A percentile compares a stretch with the other conserved stretches of the same genome.
Evolutionary conservation across 2,329 filamentous ascomycete species (phyloP).

Genomic region (Grosmannia penicillata): DNA sequence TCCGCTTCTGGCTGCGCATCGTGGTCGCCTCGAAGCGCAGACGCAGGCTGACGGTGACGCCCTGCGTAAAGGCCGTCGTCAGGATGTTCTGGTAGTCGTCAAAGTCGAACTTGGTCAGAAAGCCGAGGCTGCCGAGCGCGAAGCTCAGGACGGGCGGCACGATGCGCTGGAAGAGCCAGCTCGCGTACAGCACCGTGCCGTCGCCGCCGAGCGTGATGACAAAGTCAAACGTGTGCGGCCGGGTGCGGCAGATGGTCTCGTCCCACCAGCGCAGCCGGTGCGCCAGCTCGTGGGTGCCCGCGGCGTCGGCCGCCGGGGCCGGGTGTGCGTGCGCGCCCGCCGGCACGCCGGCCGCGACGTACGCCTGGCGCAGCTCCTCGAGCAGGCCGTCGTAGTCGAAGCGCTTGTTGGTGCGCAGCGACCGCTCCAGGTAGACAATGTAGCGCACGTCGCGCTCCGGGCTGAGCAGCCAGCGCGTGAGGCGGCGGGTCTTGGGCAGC

Average conservation of each 20-base stretch:
- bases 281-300: conserved; percentile 19
- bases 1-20: conserved; percentile 57
- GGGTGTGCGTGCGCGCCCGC: conserved; percentile 21
- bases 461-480: conserved; percentile 68
- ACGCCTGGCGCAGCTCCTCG: conserved; percentile 37
- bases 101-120: conserved; percentile 94
- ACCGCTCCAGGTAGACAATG: conserved; percentile 71
- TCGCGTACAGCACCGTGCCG: conserved; percentile 91
- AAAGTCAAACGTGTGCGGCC: conserved; percentile 85
- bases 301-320: conserved; percentile 17
- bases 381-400: conserved; percentile 63
- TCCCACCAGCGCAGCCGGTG: conserved; percentile 69
- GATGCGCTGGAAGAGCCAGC: conserved; percentile 91
- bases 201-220: conserved; percentile 85
- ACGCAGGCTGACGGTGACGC: conserved; percentile 76
- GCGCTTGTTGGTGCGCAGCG: conserved; percentile 50
- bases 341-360: conserved; percentile 15
- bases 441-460: conserved; percentile 53
- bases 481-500: conserved; percentile 60
- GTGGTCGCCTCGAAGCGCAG: conserved; percentile 86
- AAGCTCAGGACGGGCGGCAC: conserved; percentile 91
- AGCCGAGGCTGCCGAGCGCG: conserved; percentile 78
- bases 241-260: conserved; percentile 57
- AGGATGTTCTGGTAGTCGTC: conserved; percentile 56
- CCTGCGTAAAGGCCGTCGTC: conserved; percentile 58